Base-by-base conservation (phyloP, 805 yeast genomes). In the Zygoascus tannicola region DNA sequence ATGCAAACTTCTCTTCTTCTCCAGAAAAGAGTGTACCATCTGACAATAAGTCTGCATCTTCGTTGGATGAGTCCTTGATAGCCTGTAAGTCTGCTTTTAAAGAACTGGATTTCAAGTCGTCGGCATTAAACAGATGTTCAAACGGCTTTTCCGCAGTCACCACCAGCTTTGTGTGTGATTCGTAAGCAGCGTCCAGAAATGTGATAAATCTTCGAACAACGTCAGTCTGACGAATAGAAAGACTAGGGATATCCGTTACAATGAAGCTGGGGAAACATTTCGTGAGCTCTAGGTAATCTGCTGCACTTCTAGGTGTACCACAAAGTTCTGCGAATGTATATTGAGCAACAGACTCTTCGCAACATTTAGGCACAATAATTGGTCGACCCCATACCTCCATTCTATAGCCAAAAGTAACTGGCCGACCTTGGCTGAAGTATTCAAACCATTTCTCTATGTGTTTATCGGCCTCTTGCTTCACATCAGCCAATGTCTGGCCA, bases 1-100 rank as follows among this genome's bases (percentile, higher is more conserved):
- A 90, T 18, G 98, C 98, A 67, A 90, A 92, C 61, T 81, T 76
- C 65, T 90, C 98, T 63, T 90, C 98, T 63, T 87, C 97, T 34
- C 92, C 74, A 4, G 84, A 85, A 66, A 92, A 90, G 49, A 61
- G 43, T 18, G 52, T 46, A 21, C 56, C 46, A 12, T 44, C 43
- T 22, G 52, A 43, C 16, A 59, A 38, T 15, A 82, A 68, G 49
- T 77, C 77, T 48, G 78, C 74, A 52, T 81, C 83, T 50, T 85
- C 81, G 0, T 92, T 94, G 61, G 84, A 86, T 60, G 84, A 63
- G 20, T 55, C 55, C 50, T 50, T 62, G 51, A 28, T 49, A 64
- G 50, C 58, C 68, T 62, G 57, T 56, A 55, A 65, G 56, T 56
- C 58, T 3, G 40, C 38, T 43, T 41, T 47, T 40, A 40, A 32